Conservation (phyloP, 768 basidiomycete genomes). For the Suillus americanus region DNA sequence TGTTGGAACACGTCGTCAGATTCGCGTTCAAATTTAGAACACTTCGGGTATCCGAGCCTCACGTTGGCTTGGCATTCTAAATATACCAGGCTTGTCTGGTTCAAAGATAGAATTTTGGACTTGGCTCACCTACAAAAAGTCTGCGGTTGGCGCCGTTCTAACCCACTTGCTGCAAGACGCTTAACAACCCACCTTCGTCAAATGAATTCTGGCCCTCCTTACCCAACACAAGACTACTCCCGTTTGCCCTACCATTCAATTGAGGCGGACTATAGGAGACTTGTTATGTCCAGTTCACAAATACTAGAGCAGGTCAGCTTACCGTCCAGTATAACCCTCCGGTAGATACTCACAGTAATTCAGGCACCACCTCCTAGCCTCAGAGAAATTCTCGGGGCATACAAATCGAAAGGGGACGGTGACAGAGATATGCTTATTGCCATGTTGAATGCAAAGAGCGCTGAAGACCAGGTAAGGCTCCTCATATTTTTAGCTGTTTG, state of each 20-base stretch:
- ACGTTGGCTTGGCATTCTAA: constrained; percentile 46
- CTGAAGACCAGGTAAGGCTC: constrained; percentile 82
- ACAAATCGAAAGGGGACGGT: constrained; percentile 82
- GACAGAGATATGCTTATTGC: constrained; percentile 90
- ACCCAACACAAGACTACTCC: constrained; percentile 18
- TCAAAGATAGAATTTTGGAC: constrained; percentile 47
- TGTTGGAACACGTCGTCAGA: constrained; percentile 9
- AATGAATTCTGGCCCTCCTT: constrained; percentile 29
- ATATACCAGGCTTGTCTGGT: constrained; percentile 34
- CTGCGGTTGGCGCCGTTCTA: constrained; percentile 20
- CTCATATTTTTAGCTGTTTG: background rate
- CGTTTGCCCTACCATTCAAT: constrained; percentile 12
- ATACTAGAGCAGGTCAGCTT: constrained; percentile 44
- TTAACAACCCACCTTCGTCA: constrained; percentile 17
- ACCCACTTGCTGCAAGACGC: constrained; percentile 15
- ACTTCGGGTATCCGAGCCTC: constrained; percentile 35
- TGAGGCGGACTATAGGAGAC: constrained; percentile 24
- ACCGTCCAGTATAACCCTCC: background rate
- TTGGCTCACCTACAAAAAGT: constrained; percentile 45
- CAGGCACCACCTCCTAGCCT: constrained; percentile 79
- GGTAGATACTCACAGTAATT: constrained; percentile 1
- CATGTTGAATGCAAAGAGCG: constrained; percentile 88
- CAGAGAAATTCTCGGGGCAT: constrained; percentile 84
- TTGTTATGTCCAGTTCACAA: constrained; percentile 46
- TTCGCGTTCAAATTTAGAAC: constrained; percentile 22